These are phyloP conservation scores for Monosporascus sp. DNA, from an alignment of 2,329 filamentous ascomycete genomes.

Conservation along the genomic window DNA sequence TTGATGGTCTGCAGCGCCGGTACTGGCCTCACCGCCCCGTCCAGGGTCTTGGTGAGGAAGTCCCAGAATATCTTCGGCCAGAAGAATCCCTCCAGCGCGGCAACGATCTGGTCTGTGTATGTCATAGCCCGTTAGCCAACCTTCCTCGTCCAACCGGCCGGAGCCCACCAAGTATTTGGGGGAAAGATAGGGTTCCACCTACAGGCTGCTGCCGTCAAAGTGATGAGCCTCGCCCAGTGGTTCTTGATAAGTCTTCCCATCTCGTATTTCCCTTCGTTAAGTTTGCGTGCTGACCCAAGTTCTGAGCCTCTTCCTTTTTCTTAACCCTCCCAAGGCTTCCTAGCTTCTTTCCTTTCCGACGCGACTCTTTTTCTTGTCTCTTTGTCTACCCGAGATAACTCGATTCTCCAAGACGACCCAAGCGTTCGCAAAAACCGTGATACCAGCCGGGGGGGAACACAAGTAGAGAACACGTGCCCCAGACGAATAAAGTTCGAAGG, in stretches of 20 bases:
- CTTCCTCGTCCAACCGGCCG: neutral
- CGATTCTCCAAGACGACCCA: neutral
- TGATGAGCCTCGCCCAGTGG: slow-evolving; percentile 93
- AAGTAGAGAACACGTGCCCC: neutral
- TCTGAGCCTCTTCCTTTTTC: slow-evolving; percentile 7
- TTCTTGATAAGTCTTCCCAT: slow-evolving; percentile 99
- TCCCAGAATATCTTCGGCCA: slow-evolving; percentile 99
- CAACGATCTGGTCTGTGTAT: slow-evolving; percentile 75
- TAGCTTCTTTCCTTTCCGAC: slow-evolving; percentile 7
- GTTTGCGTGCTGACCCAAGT: slow-evolving; percentile 1
- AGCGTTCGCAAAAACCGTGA: neutral
- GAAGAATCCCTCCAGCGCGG: slow-evolving; percentile 83
- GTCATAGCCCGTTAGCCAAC: slow-evolving; percentile 20
- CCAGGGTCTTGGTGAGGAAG: slow-evolving; percentile 86
- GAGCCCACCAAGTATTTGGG: neutral
- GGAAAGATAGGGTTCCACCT: slow-evolving; percentile 20
- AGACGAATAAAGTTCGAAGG: neutral
- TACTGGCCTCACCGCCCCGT: slow-evolving; percentile 79
- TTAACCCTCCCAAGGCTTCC: neutral
- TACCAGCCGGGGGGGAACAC: neutral
- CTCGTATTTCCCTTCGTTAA: slow-evolving; percentile 22
- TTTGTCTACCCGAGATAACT: neutral
- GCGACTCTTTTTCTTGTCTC: slow-evolving; percentile 5
- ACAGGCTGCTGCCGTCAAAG: slow-evolving; percentile 71
- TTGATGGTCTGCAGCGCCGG: slow-evolving; percentile 89